Conservation (phyloP, 257 asterid genomes). For the Salvia splendens region DNA sequence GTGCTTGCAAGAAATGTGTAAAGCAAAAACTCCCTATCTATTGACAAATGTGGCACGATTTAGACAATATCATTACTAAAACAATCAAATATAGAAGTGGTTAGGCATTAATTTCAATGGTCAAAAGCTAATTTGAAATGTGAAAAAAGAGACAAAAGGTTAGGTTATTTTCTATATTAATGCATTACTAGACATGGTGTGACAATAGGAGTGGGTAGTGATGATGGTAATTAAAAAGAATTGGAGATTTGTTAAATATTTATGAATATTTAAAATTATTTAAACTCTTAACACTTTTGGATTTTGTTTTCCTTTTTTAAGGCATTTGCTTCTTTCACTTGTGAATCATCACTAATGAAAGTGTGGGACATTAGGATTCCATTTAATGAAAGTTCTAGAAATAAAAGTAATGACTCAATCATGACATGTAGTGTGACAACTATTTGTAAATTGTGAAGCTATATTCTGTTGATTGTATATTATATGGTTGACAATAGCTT, state of each 20-base stretch:
- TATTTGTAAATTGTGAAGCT: background rate
- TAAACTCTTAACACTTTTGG: background rate
- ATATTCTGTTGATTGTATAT: background rate
- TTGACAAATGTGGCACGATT: slow-evolving; percentile 28
- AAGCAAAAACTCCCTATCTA: slow-evolving; percentile 18
- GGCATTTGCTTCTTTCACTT: background rate
- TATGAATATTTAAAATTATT: background rate
- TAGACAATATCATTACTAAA: slow-evolving; percentile 21
- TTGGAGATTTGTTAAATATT: background rate
- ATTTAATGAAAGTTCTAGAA: background rate
- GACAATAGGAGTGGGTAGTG: slow-evolving; percentile 22
- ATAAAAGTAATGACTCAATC: background rate
- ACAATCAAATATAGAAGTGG: slow-evolving; percentile 20
- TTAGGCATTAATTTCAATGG: slow-evolving; percentile 31
- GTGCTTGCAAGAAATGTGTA: slow-evolving; percentile 20
- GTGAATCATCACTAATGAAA: background rate
- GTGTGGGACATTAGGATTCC: too few species aligned
- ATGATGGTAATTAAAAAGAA: slow-evolving; percentile 10
- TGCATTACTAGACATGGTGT: slow-evolving; percentile 16
- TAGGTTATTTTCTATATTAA: background rate
- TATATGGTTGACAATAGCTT: too few species aligned
- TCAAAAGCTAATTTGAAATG: slow-evolving; percentile 31
- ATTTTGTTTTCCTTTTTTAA: background rate
- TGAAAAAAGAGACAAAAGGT: slow-evolving; percentile 10
- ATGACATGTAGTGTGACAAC: background rate